Evolutionary conservation across 73 alveolate genomes (phyloP).

Genomic region (Paramecium sexaurelia): DNA sequence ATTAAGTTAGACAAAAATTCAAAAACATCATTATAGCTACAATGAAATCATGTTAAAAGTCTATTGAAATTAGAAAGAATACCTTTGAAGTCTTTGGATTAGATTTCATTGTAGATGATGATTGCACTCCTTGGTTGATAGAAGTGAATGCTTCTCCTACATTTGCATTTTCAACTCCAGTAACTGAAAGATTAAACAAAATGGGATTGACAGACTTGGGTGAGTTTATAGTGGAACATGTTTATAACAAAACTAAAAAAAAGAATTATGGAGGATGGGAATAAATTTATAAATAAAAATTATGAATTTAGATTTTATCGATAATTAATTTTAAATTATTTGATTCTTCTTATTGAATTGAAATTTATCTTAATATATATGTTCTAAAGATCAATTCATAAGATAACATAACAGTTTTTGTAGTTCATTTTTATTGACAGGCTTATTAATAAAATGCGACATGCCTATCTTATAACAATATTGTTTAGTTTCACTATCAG

Average conservation of each 20-base stretch:
- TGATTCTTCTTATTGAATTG: no score
- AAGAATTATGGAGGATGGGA: constrained; percentile 51
- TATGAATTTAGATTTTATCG: not conserved
- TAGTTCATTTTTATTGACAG: constrained; percentile 42
- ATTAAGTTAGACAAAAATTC: constrained; percentile 6
- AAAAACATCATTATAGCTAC: constrained; percentile 56
- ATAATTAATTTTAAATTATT: no score
- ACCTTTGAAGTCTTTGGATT: constrained; percentile 63
- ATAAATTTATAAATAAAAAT: constrained; percentile 42
- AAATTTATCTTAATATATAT: no score
- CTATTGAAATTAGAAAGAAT: constrained; percentile 61
- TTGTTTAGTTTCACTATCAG: constrained; percentile 49
- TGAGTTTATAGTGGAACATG: constrained; percentile 37
- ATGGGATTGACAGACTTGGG: constrained; percentile 62
- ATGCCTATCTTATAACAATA: constrained; percentile 24
- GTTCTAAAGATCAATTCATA: not conserved
- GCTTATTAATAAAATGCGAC: constrained; percentile 1
- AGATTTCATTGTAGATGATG: constrained; percentile 64
- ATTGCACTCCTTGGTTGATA: constrained; percentile 61
- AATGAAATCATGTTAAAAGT: constrained; percentile 58
- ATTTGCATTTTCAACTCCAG: constrained; percentile 63
- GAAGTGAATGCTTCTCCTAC: constrained; percentile 67
- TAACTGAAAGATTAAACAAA: constrained; percentile 54
- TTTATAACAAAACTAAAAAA: constrained; percentile 8
- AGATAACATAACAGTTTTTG: not conserved